Evolutionary conservation across 1,284 basidiomycete species (phyloP).

Genomic region (Cryptococcus jaspeensis): DNA sequence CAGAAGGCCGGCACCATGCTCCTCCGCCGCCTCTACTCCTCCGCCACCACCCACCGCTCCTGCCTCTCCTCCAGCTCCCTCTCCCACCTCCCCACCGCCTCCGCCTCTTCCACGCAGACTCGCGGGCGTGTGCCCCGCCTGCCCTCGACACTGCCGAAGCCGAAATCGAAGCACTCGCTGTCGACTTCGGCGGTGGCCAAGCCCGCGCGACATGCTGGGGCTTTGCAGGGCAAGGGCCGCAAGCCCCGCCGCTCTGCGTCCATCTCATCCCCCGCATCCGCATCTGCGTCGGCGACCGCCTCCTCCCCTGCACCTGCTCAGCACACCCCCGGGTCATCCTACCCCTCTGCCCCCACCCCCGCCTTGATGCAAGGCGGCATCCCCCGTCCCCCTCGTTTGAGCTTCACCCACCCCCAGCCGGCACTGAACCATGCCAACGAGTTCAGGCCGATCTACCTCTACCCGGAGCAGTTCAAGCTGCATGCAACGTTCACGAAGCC

Average conservation of each 20-base stretch:
- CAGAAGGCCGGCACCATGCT: conserved; percentile 22
- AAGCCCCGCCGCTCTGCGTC: conserved; percentile 3
- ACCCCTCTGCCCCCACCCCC: background rate
- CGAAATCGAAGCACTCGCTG: background rate
- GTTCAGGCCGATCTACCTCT: conserved; percentile 25
- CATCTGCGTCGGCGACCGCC: background rate
- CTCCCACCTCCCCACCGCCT: conserved; percentile 1
- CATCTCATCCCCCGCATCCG: background rate
- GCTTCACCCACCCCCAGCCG: conserved; percentile 14
- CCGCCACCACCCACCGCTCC: conserved; percentile 15
- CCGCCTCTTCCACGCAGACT: conserved; percentile 8
- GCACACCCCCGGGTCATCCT: background rate
- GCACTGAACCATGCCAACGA: conserved; percentile 10
- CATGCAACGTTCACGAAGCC: conserved; percentile 35
- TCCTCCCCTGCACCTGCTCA: too few relatives aligned
- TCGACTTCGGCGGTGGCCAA: background rate
- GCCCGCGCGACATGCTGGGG: background rate
- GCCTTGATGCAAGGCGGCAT: background rate
- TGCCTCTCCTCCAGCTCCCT: conserved; percentile 1
- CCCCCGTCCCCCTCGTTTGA: conserved; percentile 8
- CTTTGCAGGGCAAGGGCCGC: background rate
- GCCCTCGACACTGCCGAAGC: background rate
- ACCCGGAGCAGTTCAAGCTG: conserved; percentile 27
- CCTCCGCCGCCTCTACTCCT: conserved; percentile 38
- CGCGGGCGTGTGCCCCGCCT: conserved; percentile 13